Base-by-base conservation (phyloP, 768 basidiomycete species). In the Termitomyces sp. region DNA sequence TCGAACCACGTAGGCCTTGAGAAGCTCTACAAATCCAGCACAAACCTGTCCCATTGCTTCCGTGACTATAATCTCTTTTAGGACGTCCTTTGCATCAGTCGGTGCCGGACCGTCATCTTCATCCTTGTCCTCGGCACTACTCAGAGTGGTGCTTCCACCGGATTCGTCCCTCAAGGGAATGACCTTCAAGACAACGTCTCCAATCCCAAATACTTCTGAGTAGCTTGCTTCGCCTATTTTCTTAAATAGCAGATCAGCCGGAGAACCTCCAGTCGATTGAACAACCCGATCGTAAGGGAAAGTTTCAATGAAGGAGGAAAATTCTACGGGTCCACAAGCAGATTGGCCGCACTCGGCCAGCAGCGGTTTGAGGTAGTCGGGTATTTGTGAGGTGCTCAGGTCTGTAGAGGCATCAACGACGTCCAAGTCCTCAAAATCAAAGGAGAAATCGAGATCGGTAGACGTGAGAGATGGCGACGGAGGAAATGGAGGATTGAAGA, bases 151-250 rank as follows among this genome's bases (percentile, higher is more conserved):
- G n/a, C 56, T 50, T 50, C 21, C 43, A 40, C 38, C 64, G 35
- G 63, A 74, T 63, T 86, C 85, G 59, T 82, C 76, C 49, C 84
- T 77, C 37, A 95, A 71, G 6, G 93, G 94, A 37, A 95, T 85
- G 44, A 97, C 80, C 75, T 95, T 96, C 61, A 95, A 78, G n/a
- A 95, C 94, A 34, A 95, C 84, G 62, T 90, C 83, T 3, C 89
- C 89, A 50, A 95, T 87, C 8, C 89, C 89, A 69, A 92, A 99
- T 29, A 99, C 97, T 67, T 99, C 97, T 0, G 93, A 96, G 71
- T 90, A 99, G 48, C 90, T 92, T 7, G 97, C 97, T 73, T 99
- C 97, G 41, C 96, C 96, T 45, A 98, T 86, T 72, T 99, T 99
- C 62, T 73, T 77, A 71, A 94, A 93, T 6, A 55, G 70, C 23